phyloP scores from a whole-genome alignment of 2,329 filamentous ascomycete species.

The Orbilia quercus region DNA sequence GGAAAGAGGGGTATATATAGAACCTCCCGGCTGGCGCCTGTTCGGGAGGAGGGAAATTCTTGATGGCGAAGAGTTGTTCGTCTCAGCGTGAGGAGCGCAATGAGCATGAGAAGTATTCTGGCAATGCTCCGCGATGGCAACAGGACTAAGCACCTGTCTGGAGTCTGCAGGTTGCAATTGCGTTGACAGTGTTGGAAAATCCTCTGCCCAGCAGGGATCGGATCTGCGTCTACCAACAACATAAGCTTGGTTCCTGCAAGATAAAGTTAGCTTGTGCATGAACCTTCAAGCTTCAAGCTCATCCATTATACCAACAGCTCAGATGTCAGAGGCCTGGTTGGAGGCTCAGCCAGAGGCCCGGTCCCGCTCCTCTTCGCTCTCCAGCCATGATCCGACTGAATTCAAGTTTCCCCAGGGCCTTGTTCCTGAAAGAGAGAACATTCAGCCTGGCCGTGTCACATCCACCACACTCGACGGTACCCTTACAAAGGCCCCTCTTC shows the following conservation, averaged over 20 bases:
- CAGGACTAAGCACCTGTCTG: not conserved
- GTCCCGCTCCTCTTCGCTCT: constrained; percentile 50
- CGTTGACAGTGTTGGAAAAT: constrained; percentile 10
- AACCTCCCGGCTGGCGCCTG: not conserved
- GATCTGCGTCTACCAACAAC: not conserved
- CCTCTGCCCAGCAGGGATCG: not conserved
- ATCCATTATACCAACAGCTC: not conserved
- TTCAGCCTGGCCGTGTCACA: constrained; percentile 62
- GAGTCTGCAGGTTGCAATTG: no score
- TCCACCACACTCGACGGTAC: constrained; percentile 77
- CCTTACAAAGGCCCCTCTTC: constrained; percentile 72
- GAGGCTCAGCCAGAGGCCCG: no score
- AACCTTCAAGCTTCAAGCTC: no score
- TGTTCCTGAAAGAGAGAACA: constrained; percentile 42
- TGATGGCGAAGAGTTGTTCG: no score
- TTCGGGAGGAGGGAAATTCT: no score
- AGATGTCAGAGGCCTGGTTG: constrained; percentile 30
- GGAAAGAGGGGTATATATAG: constrained; percentile 2
- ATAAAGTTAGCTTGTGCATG: constrained; percentile 1
- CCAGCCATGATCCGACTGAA: constrained; percentile 42
- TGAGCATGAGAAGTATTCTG: no score
- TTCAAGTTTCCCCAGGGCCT: constrained; percentile 52
- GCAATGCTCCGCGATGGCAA: not conserved
- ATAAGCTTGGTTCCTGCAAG: not conserved
- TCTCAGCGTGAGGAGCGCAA: no score